These are phyloP conservation scores for Dryas alaskensis DNA, from an alignment of 306 rosid species.

Conservation along the genomic window DNA sequence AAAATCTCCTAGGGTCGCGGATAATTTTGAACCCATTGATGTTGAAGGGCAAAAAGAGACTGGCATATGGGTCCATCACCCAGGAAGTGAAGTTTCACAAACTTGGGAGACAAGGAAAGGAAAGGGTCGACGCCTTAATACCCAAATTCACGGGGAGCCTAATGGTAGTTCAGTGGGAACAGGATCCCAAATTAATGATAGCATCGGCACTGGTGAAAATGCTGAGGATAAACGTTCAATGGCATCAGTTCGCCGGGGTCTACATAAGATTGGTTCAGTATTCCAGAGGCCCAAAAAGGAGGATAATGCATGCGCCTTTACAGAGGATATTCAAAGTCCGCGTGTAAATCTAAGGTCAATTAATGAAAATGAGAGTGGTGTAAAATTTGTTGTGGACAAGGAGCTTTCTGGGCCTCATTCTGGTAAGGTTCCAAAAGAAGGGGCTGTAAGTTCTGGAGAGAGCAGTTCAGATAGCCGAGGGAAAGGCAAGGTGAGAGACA, in stretches of 20 bases:
- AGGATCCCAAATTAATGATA: constrained; percentile 40
- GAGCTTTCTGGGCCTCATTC: constrained; percentile 24
- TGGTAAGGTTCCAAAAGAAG: constrained; percentile 42
- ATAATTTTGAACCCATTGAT: constrained; percentile 74
- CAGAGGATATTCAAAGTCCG: constrained; percentile 42
- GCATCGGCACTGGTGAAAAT: constrained; percentile 60
- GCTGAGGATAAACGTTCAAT: constrained; percentile 41
- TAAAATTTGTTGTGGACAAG: constrained; percentile 54
- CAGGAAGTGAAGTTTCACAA: constrained; percentile 75
- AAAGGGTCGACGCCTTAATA: constrained; percentile 59
- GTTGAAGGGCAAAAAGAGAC: constrained; percentile 78
- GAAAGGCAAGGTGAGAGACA: constrained; percentile 56
- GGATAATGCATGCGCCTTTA: constrained; percentile 28
- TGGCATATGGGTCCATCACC: constrained; percentile 91
- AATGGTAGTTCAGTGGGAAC: constrained; percentile 37
- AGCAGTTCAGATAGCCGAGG: constrained; percentile 56
- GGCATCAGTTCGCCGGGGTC: constrained; percentile 55
- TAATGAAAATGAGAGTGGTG: constrained; percentile 42
- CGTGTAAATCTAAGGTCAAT: constrained; percentile 56
- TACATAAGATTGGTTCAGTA: constrained; percentile 61
- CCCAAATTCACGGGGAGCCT: constrained; percentile 44
- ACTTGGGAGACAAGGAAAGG: constrained; percentile 91
- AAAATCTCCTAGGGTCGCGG: constrained; percentile 48
- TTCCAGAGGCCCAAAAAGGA: constrained; percentile 52
- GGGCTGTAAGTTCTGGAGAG: constrained; percentile 38